A percentile compares a stretch with the other conserved stretches of the same genome.
These are phyloP conservation scores for Monilinia laxa DNA, from an alignment of 2,329 filamentous ascomycete species.

Conservation along the genomic window DNA sequence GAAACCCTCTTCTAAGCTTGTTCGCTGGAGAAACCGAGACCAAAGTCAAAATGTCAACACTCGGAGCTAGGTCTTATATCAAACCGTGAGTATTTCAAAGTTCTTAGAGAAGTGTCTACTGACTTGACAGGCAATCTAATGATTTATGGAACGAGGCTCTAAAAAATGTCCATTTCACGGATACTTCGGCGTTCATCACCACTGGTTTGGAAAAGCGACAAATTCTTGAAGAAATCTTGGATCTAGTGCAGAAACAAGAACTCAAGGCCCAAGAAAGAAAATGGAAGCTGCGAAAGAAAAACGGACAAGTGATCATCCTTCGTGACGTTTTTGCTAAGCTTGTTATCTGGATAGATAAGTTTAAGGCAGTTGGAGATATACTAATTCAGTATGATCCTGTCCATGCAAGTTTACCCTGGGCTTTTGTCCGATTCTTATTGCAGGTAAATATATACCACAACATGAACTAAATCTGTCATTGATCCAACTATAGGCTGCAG, in stretches of 20 bases:
- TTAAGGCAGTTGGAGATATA: slow-evolving; percentile 25
- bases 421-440: slow-evolving; percentile 24
- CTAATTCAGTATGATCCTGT: slow-evolving; percentile 26
- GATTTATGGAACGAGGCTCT: slow-evolving; percentile 5
- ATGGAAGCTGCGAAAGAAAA: slow-evolving; percentile 2
- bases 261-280: neutral
- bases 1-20: neutral
- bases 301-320: slow-evolving; percentile 22
- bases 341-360: slow-evolving; percentile 24
- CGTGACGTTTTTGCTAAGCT: slow-evolving; percentile 27
- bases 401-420: slow-evolving; percentile 29
- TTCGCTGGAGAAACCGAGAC: neutral
- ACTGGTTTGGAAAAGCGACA: neutral
- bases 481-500: neutral
- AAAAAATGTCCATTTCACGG: neutral
- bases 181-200: neutral
- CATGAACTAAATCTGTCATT: neutral
- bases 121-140: neutral
- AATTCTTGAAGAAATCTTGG: neutral
- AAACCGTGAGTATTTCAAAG: neutral
- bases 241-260: neutral
- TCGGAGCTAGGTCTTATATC: neutral
- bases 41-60: neutral
- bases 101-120: neutral
- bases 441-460: slow-evolving; percentile 18